Evolutionary conservation across 371 early-diverging fungal species (phyloP).

Genomic region (Mucor velutinosus): DNA sequence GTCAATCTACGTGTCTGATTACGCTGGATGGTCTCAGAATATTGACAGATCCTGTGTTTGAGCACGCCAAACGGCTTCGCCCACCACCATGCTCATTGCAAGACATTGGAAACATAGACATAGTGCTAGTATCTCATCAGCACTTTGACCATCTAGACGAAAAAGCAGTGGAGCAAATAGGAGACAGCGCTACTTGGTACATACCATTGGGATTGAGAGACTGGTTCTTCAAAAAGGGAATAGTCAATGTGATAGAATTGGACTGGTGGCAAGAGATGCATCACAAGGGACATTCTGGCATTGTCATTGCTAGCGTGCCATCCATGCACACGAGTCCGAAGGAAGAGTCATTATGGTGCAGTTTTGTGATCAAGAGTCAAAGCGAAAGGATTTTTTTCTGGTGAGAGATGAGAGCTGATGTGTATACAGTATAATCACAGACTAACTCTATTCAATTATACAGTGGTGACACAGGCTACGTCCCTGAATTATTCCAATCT

Average conservation of each 20-base stretch:
- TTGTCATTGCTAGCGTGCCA: slow-evolving; percentile 59
- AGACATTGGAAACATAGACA: slow-evolving; percentile 50
- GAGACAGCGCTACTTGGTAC: slow-evolving; percentile 64
- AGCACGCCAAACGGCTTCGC: slow-evolving; percentile 48
- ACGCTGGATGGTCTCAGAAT: slow-evolving; percentile 60
- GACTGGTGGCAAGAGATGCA: slow-evolving; percentile 68
- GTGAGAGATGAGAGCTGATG: slow-evolving; percentile 25
- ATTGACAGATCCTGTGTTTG: slow-evolving; percentile 64
- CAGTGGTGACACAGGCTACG: slow-evolving; percentile 67
- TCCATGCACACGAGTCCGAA: slow-evolving; percentile 51
- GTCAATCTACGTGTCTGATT: slow-evolving; percentile 64
- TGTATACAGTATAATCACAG: not conserved
- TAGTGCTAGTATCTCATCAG: slow-evolving; percentile 60
- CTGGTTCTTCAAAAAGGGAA: slow-evolving; percentile 55
- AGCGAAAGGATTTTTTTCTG: slow-evolving; percentile 57
- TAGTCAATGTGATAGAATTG: slow-evolving; percentile 64
- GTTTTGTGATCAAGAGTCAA: slow-evolving; percentile 54
- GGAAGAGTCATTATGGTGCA: slow-evolving; percentile 62
- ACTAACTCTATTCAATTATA: not conserved
- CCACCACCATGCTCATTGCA: slow-evolving; percentile 52
- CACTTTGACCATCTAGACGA: slow-evolving; percentile 64
- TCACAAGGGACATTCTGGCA: slow-evolving; percentile 44
- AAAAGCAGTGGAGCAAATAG: slow-evolving; percentile 45
- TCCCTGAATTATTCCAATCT: slow-evolving; percentile 55
- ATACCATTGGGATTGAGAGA: slow-evolving; percentile 59